Evolutionary conservation across 2,329 filamentous ascomycete genomes (phyloP), one percentile per base, ranked within the genome.

Genomic region (Epichloe sibirici): DNA sequence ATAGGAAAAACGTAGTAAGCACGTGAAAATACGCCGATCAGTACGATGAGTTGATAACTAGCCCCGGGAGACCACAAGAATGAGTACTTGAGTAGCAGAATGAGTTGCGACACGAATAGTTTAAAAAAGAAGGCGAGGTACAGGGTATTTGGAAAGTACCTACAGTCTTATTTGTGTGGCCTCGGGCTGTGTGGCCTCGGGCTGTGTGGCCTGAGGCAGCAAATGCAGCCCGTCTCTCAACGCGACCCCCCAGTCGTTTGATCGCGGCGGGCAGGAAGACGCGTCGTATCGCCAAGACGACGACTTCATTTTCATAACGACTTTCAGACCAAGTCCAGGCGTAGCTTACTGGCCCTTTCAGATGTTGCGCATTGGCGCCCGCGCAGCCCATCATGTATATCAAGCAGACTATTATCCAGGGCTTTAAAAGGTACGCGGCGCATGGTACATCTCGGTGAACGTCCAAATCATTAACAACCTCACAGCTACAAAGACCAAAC

Each of bases 341-440:
- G 63, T 58, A 58, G 55, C 56, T 57, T 54, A 51, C 54, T 57
- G 53, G 56, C 54, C 31, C 50, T 44, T 51, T 60, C 62, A 56
- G 59, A 69, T 69, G 66, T 64, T 61, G 68, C 68, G 68, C 67
- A 59, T 57, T 56, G 63, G 68, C 66, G 66, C 65, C 63, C 58
- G 64, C 65, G 62, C 61, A 63, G 60, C 60, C 64, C 69, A 76
- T 62, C 66, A 95, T 96, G 90, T 93, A 94, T 76, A 96, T 98
- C 79, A 98, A 98, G 72, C 93, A 98, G 75, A 96, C 97, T 70
- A 97, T 96, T 70, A 97, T 98, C 67, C 93, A 98, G 71, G 93
- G 93, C 82, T 98, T 98, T 75, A 98, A 98, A 74, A 96, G 90
- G 90, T 94, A 70, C 60, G 71, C 9, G 11, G 21, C 65, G 53